A percentile compares a stretch with the other conserved stretches of the same genome.
phyloP scores from a whole-genome alignment of 345 rosid species.

The Camelina neglecta region DNA sequence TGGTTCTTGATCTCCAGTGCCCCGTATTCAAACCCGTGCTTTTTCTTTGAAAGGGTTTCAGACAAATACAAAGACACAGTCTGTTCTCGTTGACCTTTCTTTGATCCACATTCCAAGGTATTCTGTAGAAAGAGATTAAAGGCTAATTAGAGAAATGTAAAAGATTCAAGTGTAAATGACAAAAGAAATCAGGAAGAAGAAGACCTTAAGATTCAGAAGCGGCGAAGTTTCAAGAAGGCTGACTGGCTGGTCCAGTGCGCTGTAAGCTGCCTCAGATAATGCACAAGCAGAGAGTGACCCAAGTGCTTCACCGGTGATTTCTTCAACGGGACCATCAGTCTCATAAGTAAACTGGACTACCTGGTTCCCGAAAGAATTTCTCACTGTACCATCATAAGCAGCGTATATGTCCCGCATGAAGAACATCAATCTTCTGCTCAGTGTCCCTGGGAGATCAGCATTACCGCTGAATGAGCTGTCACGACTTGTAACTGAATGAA shows the following conservation, averaged over 20 bases:
- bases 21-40: slow-evolving; percentile 91
- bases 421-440: slow-evolving; percentile 80
- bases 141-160: not conserved
- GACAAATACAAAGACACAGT: slow-evolving; percentile 77
- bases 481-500: slow-evolving; percentile 82
- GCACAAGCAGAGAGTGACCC: slow-evolving; percentile 90
- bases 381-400: slow-evolving; percentile 90
- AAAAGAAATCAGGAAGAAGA: slow-evolving; percentile 29
- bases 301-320: slow-evolving; percentile 68
- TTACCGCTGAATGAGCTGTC: slow-evolving; percentile 89
- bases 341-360: slow-evolving; percentile 73
- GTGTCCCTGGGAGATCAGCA: slow-evolving; percentile 95
- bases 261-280: slow-evolving; percentile 90
- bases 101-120: slow-evolving; percentile 84
- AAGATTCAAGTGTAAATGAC: not conserved
- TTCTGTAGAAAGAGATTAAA: slow-evolving; percentile 50
- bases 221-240: slow-evolving; percentile 66
- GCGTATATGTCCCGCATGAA: slow-evolving; percentile 78
- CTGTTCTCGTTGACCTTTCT: slow-evolving; percentile 58
- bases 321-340: slow-evolving; percentile 43
- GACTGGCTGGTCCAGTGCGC: slow-evolving; percentile 93
- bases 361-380: slow-evolving; percentile 80
- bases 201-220: slow-evolving; percentile 47
- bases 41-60: slow-evolving; percentile 63
- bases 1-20: slow-evolving; percentile 76